phyloP scores from a whole-genome alignment of 345 rosid genomes.

The Bruguiera sexangula region DNA sequence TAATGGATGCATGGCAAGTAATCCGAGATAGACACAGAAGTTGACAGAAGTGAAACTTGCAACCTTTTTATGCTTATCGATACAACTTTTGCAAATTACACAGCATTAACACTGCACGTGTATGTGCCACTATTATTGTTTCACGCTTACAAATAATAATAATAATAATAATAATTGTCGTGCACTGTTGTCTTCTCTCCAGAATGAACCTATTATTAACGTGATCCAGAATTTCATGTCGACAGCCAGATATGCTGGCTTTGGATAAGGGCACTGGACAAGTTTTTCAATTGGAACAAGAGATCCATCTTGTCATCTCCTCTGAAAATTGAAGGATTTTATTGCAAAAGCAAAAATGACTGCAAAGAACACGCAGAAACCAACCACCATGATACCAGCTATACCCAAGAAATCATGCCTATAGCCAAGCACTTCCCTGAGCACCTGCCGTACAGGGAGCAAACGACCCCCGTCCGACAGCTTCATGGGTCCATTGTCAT shows the following conservation, averaged over 20 bases:
- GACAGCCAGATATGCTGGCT: no score
- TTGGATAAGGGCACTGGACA: no score
- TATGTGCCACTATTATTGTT: conserved; percentile 1
- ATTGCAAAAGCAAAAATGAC: conserved; percentile 76
- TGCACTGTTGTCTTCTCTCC: no score
- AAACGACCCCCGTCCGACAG: conserved; percentile 50
- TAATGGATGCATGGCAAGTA: no score
- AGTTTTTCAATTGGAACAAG: no score
- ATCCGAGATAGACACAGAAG: no score
- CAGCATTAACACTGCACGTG: neutral
- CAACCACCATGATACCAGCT: conserved; percentile 65
- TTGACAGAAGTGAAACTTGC: no score
- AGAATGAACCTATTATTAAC: no score
- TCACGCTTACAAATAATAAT: conserved; percentile 2
- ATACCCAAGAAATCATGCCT: conserved; percentile 74
- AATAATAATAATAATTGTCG: no score
- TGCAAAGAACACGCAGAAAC: conserved; percentile 64
- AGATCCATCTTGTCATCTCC: conserved; percentile 46
- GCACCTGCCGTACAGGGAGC: conserved; percentile 52
- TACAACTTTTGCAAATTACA: conserved; percentile 1
- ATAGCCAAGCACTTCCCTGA: conserved; percentile 58
- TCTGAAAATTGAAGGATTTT: conserved; percentile 84
- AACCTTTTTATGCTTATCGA: neutral
- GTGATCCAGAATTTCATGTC: no score
- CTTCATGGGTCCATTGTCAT: conserved; percentile 45